Evolutionary conservation across 352 stramenopile genomes (phyloP), one percentile per base, ranked within the genome.

Genomic region (Pythium brachiatum): DNA sequence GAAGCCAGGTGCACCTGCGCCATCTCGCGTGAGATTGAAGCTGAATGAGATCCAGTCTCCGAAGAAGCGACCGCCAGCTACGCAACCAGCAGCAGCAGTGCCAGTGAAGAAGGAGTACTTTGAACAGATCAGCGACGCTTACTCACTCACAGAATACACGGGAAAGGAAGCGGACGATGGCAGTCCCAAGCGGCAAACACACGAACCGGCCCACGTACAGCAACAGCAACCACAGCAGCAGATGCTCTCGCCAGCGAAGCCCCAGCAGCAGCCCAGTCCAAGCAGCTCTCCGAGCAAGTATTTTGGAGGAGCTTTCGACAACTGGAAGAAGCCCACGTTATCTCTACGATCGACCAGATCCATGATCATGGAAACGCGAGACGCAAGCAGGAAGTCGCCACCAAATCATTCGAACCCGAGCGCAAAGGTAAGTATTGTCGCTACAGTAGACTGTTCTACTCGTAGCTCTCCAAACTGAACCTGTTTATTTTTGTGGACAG

Each of bases 101-200:
- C 38, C 38, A 25, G 38, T 46, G 38, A 64, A 54, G 64, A 71
- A 79, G n/a, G 59, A 64, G 15, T 59, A 83, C 26, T 84, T 81
- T 66, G 75, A 84, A 31, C 60, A 81, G 53, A 81, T 83, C 62
- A 81, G 81, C 46, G 73, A 78, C 26, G 75, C 75, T 4, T 84
- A 83, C 25, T 55, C 73, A 1, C 53, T 87, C 8, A 67, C 70
- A 15, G 68, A 84, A 39, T 68, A 64, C 43, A 63, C 46, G 8
- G 70, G 57, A 7, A 79, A 78, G 50, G 60, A 68, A 5, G 50
- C 54, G 38, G 5, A 52, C n/a, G 66, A 74, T 50, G 68, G 38
- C 2, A 75, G n/a, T 57, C 58, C 21, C 69, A 69, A 56, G 34
- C 58, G 32, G 65, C 53, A 52, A 34, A 56, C 36, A 51, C 5